A percentile compares a stretch with the other conserved stretches of the same genome.
Conservation (phyloP, 2,329 filamentous ascomycete species). For the Trichoderma semiorbis region DNA sequence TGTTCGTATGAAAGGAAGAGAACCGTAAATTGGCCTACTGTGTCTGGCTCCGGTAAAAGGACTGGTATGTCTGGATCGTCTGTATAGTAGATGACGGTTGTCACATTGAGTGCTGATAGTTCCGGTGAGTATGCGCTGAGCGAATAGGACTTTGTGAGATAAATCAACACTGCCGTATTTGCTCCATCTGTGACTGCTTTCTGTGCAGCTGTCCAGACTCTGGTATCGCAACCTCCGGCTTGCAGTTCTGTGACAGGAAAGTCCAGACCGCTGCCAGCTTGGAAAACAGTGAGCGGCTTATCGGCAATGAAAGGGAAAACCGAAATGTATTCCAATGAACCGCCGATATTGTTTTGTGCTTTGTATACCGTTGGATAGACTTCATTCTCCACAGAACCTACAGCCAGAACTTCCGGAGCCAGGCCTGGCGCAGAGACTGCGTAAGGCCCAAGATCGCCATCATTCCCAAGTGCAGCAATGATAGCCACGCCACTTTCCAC, state of each 20-base stretch:
- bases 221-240: background rate
- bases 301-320: background rate
- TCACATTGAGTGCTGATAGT: background rate
- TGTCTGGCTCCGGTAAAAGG: background rate
- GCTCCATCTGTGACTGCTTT: background rate
- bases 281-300: background rate
- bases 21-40: background rate
- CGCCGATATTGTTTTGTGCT: background rate
- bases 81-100: background rate
- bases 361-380: background rate
- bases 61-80: background rate
- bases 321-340: background rate
- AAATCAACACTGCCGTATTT: background rate
- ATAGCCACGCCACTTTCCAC: background rate
- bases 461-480: background rate
- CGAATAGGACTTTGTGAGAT: background rate
- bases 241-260: background rate
- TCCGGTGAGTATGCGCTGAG: background rate
- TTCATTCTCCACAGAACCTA: background rate
- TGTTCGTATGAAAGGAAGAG: background rate
- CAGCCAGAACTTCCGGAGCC: background rate
- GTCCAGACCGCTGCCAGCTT: background rate
- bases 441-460: background rate
- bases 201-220: background rate
- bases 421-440: background rate